These are phyloP conservation scores for Rosa hybrid DNA, from an alignment of 331 rosid species.

Conservation along the genomic window DNA sequence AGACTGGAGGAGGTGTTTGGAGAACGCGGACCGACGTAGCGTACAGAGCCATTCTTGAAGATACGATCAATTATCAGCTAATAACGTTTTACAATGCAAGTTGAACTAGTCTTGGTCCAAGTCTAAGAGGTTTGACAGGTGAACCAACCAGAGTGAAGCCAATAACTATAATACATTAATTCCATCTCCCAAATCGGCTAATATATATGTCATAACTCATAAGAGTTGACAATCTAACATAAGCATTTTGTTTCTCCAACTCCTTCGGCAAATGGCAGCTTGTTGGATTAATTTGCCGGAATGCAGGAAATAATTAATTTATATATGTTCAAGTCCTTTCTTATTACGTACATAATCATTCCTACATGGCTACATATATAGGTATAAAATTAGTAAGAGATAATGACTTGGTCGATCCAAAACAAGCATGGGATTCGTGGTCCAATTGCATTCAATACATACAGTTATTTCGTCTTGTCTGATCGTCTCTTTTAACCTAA, in stretches of 20 bases:
- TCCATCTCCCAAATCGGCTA: not conserved
- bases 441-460: not conserved
- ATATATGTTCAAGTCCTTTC: not conserved
- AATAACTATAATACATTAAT: not conserved
- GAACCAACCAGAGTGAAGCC: conserved; percentile 16
- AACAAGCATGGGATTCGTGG: not conserved
- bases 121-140: not conserved
- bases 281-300: not conserved
- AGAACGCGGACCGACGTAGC: not conserved
- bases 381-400: not conserved
- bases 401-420: not conserved
- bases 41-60: not conserved
- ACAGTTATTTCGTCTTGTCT: not conserved
- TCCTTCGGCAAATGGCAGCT: conserved; percentile 7
- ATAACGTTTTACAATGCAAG: not conserved
- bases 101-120: not conserved
- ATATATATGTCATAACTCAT: not conserved
- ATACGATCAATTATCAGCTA: not conserved
- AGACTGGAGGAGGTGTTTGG: not conserved
- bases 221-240: not conserved
- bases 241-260: not conserved
- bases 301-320: not conserved
- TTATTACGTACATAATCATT: not conserved
- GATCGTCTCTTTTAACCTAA: not conserved
- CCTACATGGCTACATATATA: not conserved